A percentile compares a stretch with the other conserved stretches of the same genome.
Evolutionary conservation across 2,329 filamentous ascomycete species (phyloP).

Genomic region (Biscogniauxia sp.): DNA sequence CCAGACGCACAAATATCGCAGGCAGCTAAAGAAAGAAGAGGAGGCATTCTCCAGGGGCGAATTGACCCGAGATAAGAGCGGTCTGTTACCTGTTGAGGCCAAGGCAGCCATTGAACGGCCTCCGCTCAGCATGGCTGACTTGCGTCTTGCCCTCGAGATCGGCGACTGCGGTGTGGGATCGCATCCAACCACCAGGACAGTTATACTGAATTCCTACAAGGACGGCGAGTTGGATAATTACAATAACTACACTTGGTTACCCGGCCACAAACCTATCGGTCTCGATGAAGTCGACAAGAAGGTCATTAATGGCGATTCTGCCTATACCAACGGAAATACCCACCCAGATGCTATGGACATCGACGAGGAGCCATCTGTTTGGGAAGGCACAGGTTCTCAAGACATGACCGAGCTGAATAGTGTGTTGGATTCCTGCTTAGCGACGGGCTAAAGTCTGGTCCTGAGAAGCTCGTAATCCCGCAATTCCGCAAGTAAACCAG

Average conservation of each 20-base stretch:
- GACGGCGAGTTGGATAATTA: conserved; percentile 74
- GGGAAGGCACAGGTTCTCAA: conserved; percentile 57
- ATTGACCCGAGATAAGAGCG: conserved; percentile 69
- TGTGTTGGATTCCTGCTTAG: conserved; percentile 56
- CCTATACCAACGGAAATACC: conserved; percentile 46
- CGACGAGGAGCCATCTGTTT: conserved; percentile 51
- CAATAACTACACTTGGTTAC: conserved; percentile 56
- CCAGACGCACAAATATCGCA: conserved; percentile 74
- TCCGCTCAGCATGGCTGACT: conserved; percentile 73
- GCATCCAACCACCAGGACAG: conserved; percentile 72
- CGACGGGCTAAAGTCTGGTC: conserved; percentile 33
- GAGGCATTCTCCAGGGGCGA: conserved; percentile 70
- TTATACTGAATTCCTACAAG: conserved; percentile 67
- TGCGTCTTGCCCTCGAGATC: conserved; percentile 73
- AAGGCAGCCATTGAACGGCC: conserved; percentile 71
- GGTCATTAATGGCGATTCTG: conserved; percentile 33
- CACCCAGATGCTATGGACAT: conserved; percentile 58
- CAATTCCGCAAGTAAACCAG: neutral
- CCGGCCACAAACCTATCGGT: conserved; percentile 33
- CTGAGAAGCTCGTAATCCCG: neutral
- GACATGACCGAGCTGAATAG: conserved; percentile 54
- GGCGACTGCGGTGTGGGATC: conserved; percentile 73
- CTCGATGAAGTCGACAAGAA: conserved; percentile 32
- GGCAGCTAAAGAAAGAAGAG: conserved; percentile 74
- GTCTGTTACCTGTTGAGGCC: conserved; percentile 76